Evolutionary conservation across 768 basidiomycete genomes (phyloP).

Genomic region (Panellus pusillus): DNA sequence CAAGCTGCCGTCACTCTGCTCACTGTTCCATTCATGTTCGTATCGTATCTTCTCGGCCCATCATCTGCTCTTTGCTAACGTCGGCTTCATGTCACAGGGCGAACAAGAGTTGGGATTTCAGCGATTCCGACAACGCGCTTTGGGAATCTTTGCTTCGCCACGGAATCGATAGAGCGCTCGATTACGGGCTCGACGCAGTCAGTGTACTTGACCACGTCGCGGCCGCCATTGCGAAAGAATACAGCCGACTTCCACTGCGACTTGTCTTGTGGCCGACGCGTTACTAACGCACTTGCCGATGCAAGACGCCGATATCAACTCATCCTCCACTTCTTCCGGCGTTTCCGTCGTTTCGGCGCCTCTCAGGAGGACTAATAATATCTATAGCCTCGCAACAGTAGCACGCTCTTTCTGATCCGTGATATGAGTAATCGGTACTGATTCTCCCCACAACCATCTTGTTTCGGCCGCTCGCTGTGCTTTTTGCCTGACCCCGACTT

Average conservation of each 20-base stretch:
- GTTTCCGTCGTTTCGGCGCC: no score
- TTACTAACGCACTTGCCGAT: constrained; percentile 57
- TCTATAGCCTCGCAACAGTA: no score
- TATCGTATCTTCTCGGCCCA: constrained; percentile 21
- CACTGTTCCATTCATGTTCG: constrained; percentile 64
- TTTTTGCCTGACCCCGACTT: no score
- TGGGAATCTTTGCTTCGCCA: constrained; percentile 63
- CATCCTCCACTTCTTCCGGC: no score
- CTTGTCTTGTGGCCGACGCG: constrained; percentile 60
- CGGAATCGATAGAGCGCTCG: constrained; percentile 55
- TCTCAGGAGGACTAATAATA: no score
- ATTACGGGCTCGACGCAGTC: constrained; percentile 55
- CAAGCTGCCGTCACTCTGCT: constrained; percentile 55
- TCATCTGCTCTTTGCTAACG: constrained; percentile 6
- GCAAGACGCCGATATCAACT: no score
- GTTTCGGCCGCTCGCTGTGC: no score
- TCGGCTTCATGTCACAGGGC: constrained; percentile 27
- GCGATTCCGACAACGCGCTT: constrained; percentile 48
- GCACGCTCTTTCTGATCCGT: no score
- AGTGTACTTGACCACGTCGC: constrained; percentile 60
- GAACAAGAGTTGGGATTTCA: constrained; percentile 49
- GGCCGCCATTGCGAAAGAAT: constrained; percentile 39
- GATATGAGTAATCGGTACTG: no score
- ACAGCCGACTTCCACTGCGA: constrained; percentile 38
- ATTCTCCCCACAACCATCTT: no score